Conservation (phyloP, 2,329 filamentous ascomycete species). For the Fusarium agapanthi region DNA sequence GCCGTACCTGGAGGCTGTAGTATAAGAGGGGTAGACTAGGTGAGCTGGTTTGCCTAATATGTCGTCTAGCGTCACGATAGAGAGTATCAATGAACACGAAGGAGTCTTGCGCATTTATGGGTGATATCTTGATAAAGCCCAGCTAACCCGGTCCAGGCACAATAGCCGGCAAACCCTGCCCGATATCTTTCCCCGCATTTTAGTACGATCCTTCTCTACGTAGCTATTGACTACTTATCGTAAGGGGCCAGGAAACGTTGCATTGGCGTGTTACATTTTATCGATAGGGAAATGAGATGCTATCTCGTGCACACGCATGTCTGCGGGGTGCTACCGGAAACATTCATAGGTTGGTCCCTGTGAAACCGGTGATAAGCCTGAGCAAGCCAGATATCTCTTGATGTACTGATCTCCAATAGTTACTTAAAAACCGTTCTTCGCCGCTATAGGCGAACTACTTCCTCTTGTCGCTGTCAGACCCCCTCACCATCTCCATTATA, state of each 20-base stretch:
- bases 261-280: not conserved
- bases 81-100: not conserved
- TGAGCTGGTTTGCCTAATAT: not conserved
- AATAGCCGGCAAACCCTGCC: not conserved
- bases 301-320: not conserved
- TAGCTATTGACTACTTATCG: not conserved
- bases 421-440: not conserved
- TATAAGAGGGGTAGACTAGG: not conserved
- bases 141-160: not conserved
- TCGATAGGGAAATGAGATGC: not conserved
- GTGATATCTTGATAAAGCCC: not conserved
- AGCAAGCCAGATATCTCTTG: not conserved
- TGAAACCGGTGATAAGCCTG: not conserved
- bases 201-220: not conserved
- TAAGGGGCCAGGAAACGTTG: not conserved
- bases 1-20: not conserved
- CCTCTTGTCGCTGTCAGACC: not conserved
- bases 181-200: not conserved
- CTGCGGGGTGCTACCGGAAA: not conserved
- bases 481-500: not conserved
- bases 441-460: fast-evolving
- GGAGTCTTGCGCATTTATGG: not conserved
- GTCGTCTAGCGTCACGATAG: not conserved
- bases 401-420: not conserved
- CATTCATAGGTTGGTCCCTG: not conserved